A percentile compares a stretch with the other conserved stretches of the same genome.
Evolutionary conservation across 139 green algal species (phyloP).

Genomic region (Chara braunii): DNA sequence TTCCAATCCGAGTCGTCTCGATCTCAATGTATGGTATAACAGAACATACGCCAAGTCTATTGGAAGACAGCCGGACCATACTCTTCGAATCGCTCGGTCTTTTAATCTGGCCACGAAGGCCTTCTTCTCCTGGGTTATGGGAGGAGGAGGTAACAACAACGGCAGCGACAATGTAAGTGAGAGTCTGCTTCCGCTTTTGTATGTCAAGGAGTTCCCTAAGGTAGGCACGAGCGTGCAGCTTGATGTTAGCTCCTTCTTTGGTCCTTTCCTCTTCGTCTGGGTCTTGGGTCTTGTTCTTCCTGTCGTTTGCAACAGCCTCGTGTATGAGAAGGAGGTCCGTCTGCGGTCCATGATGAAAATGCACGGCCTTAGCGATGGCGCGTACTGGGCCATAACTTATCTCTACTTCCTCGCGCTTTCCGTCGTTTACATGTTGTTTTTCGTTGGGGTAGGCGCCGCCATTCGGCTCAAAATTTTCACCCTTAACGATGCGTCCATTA

Average conservation of each 20-base stretch:
- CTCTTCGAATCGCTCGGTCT: too few species aligned
- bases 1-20: neutral
- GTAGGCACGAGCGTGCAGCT: slow-evolving; percentile 46
- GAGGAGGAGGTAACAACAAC: too few species aligned
- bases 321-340: slow-evolving; percentile 67
- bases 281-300: slow-evolving; percentile 59
- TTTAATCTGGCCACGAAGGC: too few species aligned
- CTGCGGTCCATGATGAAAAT: slow-evolving; percentile 95
- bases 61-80: too few species aligned
- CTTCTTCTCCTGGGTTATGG: too few species aligned
- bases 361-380: slow-evolving; percentile 53
- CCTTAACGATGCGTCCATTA: slow-evolving; percentile 54
- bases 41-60: slow-evolving; percentile 37
- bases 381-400: slow-evolving; percentile 45
- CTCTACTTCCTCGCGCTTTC: slow-evolving; percentile 53
- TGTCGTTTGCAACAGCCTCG: slow-evolving; percentile 41
- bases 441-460: slow-evolving; percentile 50
- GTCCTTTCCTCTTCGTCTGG: slow-evolving; percentile 79
- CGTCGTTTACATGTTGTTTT: slow-evolving; percentile 67
- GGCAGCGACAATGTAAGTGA: too few species aligned
- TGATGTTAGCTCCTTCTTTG: slow-evolving; percentile 71
- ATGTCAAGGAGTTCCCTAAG: slow-evolving; percentile 61
- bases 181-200: slow-evolving; percentile 34
- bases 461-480: slow-evolving; percentile 75
- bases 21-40: slow-evolving; percentile 18